Evolutionary conservation across 2,329 filamentous ascomycete species (phyloP).

Genomic region (Phaeosphaeria sp.): DNA sequence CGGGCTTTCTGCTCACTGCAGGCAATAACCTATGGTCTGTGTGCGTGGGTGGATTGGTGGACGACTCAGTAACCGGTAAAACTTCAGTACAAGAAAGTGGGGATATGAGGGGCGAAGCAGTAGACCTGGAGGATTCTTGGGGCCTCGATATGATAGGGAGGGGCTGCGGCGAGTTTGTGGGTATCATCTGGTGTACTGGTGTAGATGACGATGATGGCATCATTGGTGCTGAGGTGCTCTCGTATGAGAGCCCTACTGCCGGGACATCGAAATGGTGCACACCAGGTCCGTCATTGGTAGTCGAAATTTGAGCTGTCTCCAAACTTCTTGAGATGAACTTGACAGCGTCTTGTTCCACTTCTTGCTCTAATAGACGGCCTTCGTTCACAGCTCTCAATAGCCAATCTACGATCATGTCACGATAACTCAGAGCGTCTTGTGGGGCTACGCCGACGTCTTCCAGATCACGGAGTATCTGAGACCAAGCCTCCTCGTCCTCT

Average conservation of each 20-base stretch:
- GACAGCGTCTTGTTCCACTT: conserved; percentile 5
- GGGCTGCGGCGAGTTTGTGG: too few species aligned
- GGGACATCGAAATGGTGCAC: conserved; percentile 7
- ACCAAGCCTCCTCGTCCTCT: conserved; percentile 38
- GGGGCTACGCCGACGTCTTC: conserved; percentile 39
- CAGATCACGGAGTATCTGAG: conserved; percentile 39
- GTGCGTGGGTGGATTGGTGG: too few species aligned
- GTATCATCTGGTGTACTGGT: not conserved
- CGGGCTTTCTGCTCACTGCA: not conserved
- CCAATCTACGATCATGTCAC: conserved; percentile 39
- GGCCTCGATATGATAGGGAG: too few species aligned
- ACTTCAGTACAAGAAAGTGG: too few species aligned
- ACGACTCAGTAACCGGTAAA: too few species aligned
- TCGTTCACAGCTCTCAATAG: conserved; percentile 40
- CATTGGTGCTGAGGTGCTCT: conserved; percentile 1
- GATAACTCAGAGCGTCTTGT: conserved; percentile 30
- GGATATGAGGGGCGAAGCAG: too few species aligned
- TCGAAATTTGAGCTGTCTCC: not conserved
- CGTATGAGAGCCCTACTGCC: not conserved
- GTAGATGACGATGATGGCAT: not conserved
- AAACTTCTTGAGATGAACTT: conserved; percentile 1
- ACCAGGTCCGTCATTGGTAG: not conserved
- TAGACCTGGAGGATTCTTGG: too few species aligned
- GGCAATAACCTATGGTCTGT: not conserved
- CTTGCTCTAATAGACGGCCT: conserved; percentile 35